A percentile compares a stretch with the other conserved stretches of the same genome.
These are phyloP conservation scores for Capsella bursapastoris DNA, from an alignment of 345 rosid genomes.

Conservation along the genomic window DNA sequence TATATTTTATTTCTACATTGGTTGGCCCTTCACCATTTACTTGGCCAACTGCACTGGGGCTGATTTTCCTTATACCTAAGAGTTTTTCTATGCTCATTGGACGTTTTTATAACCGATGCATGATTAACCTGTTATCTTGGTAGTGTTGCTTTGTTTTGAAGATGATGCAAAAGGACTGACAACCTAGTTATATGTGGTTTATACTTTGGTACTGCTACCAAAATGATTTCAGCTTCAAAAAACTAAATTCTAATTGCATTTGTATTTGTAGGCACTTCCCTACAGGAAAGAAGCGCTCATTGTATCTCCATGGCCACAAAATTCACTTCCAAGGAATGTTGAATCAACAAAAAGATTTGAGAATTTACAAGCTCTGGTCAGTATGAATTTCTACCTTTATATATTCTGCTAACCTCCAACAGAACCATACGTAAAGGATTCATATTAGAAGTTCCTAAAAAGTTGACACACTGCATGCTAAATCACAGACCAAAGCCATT, in stretches of 20 bases:
- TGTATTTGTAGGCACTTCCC: constrained; percentile 72
- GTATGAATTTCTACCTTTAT: constrained; percentile 38
- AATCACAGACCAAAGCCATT: constrained; percentile 78
- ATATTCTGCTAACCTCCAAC: constrained; percentile 17
- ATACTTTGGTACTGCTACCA: constrained; percentile 20
- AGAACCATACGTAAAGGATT: constrained; percentile 2
- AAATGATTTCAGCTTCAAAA: constrained; percentile 10
- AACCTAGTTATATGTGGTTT: constrained; percentile 13
- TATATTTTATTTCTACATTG: neutral
- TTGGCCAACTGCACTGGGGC: constrained; percentile 14
- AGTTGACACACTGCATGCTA: constrained; percentile 33
- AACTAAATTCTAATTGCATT: neutral
- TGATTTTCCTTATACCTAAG: neutral
- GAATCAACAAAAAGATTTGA: constrained; percentile 76
- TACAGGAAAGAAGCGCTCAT: constrained; percentile 77
- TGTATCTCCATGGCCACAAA: constrained; percentile 86
- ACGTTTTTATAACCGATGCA: neutral
- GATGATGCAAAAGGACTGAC: neutral
- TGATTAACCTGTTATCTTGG: constrained; percentile 25
- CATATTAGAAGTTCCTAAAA: neutral
- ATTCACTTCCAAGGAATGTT: constrained; percentile 69
- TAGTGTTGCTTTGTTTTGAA: constrained; percentile 5
- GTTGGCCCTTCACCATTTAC: neutral
- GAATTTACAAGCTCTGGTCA: constrained; percentile 86
- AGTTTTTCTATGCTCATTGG: neutral